Evolutionary conservation across 1,284 basidiomycete genomes (phyloP).

Genomic region (Mycena sp.): DNA sequence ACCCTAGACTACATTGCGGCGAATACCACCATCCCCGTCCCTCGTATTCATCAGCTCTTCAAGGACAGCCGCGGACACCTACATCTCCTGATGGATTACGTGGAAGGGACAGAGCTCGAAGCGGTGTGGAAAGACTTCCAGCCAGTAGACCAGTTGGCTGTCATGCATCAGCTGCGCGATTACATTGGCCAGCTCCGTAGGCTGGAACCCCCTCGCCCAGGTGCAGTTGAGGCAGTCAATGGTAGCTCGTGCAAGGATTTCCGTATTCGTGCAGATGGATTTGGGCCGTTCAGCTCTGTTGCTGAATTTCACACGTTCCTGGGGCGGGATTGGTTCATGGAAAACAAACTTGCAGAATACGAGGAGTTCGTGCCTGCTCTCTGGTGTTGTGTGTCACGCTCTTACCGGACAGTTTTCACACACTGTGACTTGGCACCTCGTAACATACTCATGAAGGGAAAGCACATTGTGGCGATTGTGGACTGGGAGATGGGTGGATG

Average conservation of each 20-base stretch:
- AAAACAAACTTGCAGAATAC: not conserved
- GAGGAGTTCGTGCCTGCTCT: not conserved
- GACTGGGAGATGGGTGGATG: conserved; percentile 33
- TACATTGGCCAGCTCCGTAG: conserved; percentile 24
- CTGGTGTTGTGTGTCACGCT: not conserved
- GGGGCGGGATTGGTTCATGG: conserved; percentile 1
- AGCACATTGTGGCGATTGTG: conserved; percentile 29
- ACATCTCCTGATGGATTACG: conserved; percentile 24
- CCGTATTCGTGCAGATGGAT: not conserved
- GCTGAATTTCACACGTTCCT: conserved; percentile 4
- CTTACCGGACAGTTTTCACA: not conserved
- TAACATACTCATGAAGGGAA: conserved; percentile 5
- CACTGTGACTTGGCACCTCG: conserved; percentile 8
- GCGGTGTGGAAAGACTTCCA: not conserved
- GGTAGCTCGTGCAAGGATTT: conserved; percentile 6
- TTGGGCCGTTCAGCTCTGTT: conserved; percentile 10
- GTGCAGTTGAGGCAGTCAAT: conserved; percentile 5
- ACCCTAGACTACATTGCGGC: conserved; percentile 18
- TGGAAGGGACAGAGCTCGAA: conserved; percentile 18
- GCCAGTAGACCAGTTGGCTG: conserved; percentile 4
- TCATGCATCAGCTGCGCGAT: conserved; percentile 9
- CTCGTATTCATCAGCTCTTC: conserved; percentile 15
- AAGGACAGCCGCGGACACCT: not conserved
- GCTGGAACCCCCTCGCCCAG: conserved; percentile 14
- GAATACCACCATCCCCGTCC: conserved; percentile 25